Evolutionary conservation across 1,284 basidiomycete genomes (phyloP), one percentile per base, ranked within the genome.

Genomic region (Tylopilus orsonianus): DNA sequence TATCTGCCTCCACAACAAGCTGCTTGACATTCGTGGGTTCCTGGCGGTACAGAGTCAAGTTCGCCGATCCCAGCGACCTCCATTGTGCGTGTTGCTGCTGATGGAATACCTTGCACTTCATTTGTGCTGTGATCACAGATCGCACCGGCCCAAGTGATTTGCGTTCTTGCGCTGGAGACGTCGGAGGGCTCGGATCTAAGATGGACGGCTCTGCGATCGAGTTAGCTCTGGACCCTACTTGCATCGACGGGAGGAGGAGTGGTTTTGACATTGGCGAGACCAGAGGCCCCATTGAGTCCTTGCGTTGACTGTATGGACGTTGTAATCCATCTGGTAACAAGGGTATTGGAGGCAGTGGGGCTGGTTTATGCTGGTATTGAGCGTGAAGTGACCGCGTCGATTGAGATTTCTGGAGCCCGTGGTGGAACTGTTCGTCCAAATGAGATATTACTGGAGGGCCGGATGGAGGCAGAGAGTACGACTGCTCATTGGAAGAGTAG

Each of bases 61-160:
- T 85, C 6, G 91, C 93, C 10, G 87, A 76, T 2, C 97, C 97
- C 33, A 99, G 75, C 2, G 90, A 85, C 74, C 97, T 99, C 97
- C 97, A 99, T 67, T 97, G 93, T 20, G 87, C 87, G 65, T 98
- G 95, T 33, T 90, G 85, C 63, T 97, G 93, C 67, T 99, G 90
- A 46, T 97, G 74, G 74, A 98, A 99, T 27, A 98, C 86, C 70
- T 99, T 98, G 81, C 96, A 98, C 67, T 96, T 95, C 91, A 97
- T 97, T 63, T 93, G 85, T n/a, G 91, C 93, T 4, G 88, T 82
- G 42, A 98, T 75, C 10, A 80, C 74, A 7, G 88, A 83, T 18
- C 81, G 85, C 23, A 86, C 78, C 1, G 91, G 90, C 1, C 86
- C 90, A 14, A 75, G 68, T 2, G 78, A 70, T 19, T 66, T 52